These are phyloP conservation scores for Fusarium nodosum DNA, from an alignment of 2,329 filamentous ascomycete species.

Conservation along the genomic window DNA sequence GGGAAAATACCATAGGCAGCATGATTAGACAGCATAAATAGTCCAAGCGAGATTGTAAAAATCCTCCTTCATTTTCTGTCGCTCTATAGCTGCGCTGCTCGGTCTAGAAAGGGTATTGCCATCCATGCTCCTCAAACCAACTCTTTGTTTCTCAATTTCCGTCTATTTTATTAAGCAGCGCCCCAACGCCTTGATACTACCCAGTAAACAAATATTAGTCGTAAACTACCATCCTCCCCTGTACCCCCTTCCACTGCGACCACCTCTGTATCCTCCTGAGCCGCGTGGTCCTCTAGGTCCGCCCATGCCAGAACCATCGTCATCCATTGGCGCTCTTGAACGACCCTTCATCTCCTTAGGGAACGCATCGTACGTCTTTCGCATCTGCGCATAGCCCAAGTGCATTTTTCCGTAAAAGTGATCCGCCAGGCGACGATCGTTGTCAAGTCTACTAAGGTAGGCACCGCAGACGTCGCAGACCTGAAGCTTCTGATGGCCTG, in stretches of 20 bases:
- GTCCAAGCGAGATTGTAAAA: slow-evolving; percentile 45
- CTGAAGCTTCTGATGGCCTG: slow-evolving; percentile 96
- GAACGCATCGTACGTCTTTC: slow-evolving; percentile 90
- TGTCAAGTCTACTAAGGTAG: slow-evolving; percentile 91
- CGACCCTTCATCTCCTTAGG: slow-evolving; percentile 87
- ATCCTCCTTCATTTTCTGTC: slow-evolving; percentile 11
- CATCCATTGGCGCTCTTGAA: slow-evolving; percentile 69
- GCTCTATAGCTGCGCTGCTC: slow-evolving; percentile 15
- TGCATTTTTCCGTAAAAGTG: slow-evolving; percentile 99
- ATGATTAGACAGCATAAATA: slow-evolving; percentile 42
- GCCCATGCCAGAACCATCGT: slow-evolving; percentile 61
- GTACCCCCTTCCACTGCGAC: slow-evolving; percentile 65
- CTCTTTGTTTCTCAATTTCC: slow-evolving; percentile 25
- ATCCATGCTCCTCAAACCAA: slow-evolving; percentile 23
- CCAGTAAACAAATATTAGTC: slow-evolving; percentile 12
- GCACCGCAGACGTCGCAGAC: slow-evolving; percentile 99
- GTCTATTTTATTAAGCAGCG: slow-evolving; percentile 38
- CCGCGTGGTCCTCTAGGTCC: slow-evolving; percentile 66
- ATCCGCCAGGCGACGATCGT: slow-evolving; percentile 92
- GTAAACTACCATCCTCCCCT: slow-evolving; percentile 61
- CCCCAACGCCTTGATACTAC: slow-evolving; percentile 42
- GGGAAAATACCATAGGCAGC: slow-evolving; percentile 45
- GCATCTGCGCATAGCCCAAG: slow-evolving; percentile 96
- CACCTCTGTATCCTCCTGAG: slow-evolving; percentile 67
- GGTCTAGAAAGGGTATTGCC: slow-evolving; percentile 48